These are phyloP conservation scores for Amanita subjunquillea DNA, from an alignment of 768 basidiomycete genomes.

Conservation along the genomic window DNA sequence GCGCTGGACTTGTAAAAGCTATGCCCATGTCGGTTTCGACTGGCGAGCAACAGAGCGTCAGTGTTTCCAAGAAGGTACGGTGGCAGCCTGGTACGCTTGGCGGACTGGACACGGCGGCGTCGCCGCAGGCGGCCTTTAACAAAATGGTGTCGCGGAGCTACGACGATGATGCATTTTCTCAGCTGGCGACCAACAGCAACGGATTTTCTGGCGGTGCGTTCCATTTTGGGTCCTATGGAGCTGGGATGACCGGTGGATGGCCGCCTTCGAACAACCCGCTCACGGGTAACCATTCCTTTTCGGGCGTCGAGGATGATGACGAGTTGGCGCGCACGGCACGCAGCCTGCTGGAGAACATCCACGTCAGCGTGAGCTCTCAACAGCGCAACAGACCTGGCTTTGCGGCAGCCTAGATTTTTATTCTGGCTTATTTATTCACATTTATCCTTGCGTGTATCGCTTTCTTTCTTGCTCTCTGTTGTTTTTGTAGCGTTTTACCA, in stretches of 20 bases:
- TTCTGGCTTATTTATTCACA: slow-evolving; percentile 3
- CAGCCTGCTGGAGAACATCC: slow-evolving; percentile 3
- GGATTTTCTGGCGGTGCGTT: background rate
- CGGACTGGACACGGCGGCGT: background rate
- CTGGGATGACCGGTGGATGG: background rate
- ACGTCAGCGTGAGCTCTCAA: slow-evolving; percentile 3
- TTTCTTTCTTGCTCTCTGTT: slow-evolving; percentile 5
- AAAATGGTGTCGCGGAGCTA: background rate
- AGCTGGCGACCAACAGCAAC: background rate
- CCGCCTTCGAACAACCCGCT: background rate
- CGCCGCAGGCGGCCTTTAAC: background rate
- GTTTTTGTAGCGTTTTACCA: slow-evolving; percentile 1
- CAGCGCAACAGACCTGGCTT: slow-evolving; percentile 4
- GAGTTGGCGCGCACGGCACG: slow-evolving; percentile 1
- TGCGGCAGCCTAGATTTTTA: slow-evolving; percentile 5
- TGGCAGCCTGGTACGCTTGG: background rate
- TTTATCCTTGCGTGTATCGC: background rate
- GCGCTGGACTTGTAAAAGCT: background rate
- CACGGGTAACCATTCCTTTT: background rate
- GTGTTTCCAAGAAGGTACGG: background rate
- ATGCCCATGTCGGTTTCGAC: background rate
- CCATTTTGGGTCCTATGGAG: background rate
- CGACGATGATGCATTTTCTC: slow-evolving; percentile 4
- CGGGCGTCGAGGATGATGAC: slow-evolving; percentile 1
- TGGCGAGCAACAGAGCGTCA: background rate